phyloP scores from a whole-genome alignment of 345 rosid genomes.

The Populus euphratica region DNA sequence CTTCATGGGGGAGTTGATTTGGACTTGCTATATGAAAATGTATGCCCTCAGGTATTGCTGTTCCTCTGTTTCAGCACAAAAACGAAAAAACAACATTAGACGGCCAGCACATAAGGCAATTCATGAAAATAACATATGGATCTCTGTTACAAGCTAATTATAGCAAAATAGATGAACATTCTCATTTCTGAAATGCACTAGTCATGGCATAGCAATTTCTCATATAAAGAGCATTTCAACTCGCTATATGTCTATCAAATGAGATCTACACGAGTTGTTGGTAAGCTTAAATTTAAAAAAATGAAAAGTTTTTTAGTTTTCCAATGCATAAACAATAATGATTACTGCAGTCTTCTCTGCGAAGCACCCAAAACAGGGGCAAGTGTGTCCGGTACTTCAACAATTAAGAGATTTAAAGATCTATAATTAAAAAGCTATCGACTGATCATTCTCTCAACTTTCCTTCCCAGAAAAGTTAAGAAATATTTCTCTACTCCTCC shows the following conservation, averaged over 20 bases:
- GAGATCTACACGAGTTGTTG: background rate
- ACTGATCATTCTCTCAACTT: background rate
- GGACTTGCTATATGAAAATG: conserved; percentile 19
- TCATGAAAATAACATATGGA: background rate
- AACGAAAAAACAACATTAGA: conserved; percentile 15
- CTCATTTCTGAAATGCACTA: background rate
- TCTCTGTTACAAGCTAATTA: background rate
- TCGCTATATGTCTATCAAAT: background rate
- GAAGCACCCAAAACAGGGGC: background rate
- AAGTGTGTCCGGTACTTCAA: background rate
- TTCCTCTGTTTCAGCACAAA: conserved; percentile 42
- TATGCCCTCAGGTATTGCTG: conserved; percentile 21
- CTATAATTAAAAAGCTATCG: background rate
- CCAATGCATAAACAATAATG: background rate
- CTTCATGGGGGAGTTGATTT: conserved; percentile 32
- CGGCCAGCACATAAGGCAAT: conserved; percentile 1
- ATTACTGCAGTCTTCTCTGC: background rate
- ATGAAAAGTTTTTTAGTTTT: background rate
- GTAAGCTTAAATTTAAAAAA: background rate
- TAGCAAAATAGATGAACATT: background rate
- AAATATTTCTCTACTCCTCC: background rate
- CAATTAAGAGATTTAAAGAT: background rate
- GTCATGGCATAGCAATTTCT: background rate
- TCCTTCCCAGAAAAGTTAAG: background rate
- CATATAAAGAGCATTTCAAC: background rate